Conservation (phyloP, 805 yeast species). For the Schizosaccharomyces osmophilus region DNA sequence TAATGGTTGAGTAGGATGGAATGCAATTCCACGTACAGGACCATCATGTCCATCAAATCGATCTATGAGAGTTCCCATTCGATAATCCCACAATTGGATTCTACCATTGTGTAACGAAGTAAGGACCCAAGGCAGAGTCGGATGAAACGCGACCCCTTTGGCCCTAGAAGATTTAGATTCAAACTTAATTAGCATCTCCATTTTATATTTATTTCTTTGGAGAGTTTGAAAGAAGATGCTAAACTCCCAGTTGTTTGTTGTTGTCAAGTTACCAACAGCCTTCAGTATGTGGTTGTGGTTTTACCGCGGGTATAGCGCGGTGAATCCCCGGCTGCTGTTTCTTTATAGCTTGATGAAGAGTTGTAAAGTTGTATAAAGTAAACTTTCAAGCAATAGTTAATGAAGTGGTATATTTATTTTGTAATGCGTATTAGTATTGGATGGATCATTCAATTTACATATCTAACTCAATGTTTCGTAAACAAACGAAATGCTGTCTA, state of each 20-base stretch:
- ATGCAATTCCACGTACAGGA: slow-evolving; percentile 82
- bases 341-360: no score
- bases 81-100: slow-evolving; percentile 97
- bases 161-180: slow-evolving; percentile 96
- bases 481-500: no score
- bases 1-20: slow-evolving; percentile 94
- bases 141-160: slow-evolving; percentile 86
- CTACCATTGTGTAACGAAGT: slow-evolving; percentile 92
- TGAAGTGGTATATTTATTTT: no score
- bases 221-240: not conserved
- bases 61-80: slow-evolving; percentile 94
- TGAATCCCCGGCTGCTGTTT: no score
- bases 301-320: no score
- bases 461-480: no score
- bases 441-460: no score
- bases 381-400: no score
- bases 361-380: no score
- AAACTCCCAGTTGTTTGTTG: not conserved
- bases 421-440: no score
- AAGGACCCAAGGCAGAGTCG: slow-evolving; percentile 67
- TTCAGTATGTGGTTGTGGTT: not conserved
- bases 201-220: not conserved
- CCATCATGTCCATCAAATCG: slow-evolving; percentile 96
- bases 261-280: not conserved
- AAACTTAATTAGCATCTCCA: slow-evolving; percentile 24